These are phyloP conservation scores for Vigna nakashimae DNA, from an alignment of 306 rosid genomes.

Conservation along the genomic window DNA sequence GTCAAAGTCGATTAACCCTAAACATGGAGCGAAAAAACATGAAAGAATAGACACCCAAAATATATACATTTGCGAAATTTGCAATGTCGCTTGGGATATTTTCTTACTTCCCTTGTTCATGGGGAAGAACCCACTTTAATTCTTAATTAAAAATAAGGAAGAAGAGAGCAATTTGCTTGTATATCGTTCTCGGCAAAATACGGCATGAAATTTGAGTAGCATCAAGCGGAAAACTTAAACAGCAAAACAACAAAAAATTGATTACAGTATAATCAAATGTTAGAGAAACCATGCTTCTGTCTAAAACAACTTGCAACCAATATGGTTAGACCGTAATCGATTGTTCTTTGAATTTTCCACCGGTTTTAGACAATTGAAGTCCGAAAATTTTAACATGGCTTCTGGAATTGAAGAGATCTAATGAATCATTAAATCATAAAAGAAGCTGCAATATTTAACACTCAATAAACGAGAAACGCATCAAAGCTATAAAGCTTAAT, in stretches of 20 bases:
- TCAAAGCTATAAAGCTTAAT: neutral
- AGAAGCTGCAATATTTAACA: neutral
- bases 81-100: neutral
- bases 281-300: neutral
- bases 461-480: neutral
- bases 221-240: neutral
- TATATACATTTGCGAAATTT: too few relatives aligned
- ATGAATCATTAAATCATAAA: neutral
- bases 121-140: neutral
- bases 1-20: constrained; percentile 10
- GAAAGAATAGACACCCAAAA: neutral
- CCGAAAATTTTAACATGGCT: neutral
- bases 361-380: neutral
- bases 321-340: neutral
- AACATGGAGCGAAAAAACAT: neutral
- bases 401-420: neutral
- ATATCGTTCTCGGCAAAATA: neutral
- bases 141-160: neutral
- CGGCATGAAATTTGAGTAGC: too few relatives aligned
- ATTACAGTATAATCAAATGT: neutral
- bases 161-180: neutral
- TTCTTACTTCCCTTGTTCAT: neutral
- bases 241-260: neutral
- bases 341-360: neutral
- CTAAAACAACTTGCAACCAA: neutral